Conservation (phyloP, 345 rosid genomes). For the Salix dunnii region DNA sequence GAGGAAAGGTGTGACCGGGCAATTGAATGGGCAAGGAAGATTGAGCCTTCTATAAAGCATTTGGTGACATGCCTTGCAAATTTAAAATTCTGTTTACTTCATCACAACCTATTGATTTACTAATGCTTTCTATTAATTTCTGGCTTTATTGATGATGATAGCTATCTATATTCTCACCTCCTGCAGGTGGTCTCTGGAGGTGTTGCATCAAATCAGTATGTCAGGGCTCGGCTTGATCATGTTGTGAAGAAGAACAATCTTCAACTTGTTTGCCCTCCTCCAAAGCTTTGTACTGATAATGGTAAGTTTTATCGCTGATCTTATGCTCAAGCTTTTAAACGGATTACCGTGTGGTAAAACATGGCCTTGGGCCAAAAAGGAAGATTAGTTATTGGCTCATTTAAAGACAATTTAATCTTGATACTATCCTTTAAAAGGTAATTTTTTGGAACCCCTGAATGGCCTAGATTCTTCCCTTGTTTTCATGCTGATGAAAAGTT, state of each 20-base stretch:
- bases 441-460: neutral
- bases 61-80: slow-evolving; percentile 46
- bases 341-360: neutral
- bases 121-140: slow-evolving; percentile 11
- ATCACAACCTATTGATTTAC: neutral
- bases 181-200: slow-evolving; percentile 91
- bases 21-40: slow-evolving; percentile 80
- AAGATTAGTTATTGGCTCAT: neutral
- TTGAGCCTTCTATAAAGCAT: slow-evolving; percentile 75
- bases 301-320: slow-evolving; percentile 38
- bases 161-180: slow-evolving; percentile 12
- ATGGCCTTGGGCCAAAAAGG: neutral
- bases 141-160: slow-evolving; percentile 6
- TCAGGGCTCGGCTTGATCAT: slow-evolving; percentile 59
- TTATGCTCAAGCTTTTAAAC: neutral
- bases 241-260: slow-evolving; percentile 62
- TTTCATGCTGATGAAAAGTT: neutral
- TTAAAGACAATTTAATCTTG: neutral
- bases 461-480: neutral
- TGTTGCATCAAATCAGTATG: slow-evolving; percentile 84
- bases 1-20: slow-evolving; percentile 95
- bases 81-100: neutral
- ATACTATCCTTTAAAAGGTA: too few relatives aligned
- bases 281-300: slow-evolving; percentile 87
- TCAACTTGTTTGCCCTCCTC: slow-evolving; percentile 85